A percentile compares a stretch with the other conserved stretches of the same genome.
phyloP scores from a whole-genome alignment of 1,284 basidiomycete species.

The Marasmius tenuissimus region DNA sequence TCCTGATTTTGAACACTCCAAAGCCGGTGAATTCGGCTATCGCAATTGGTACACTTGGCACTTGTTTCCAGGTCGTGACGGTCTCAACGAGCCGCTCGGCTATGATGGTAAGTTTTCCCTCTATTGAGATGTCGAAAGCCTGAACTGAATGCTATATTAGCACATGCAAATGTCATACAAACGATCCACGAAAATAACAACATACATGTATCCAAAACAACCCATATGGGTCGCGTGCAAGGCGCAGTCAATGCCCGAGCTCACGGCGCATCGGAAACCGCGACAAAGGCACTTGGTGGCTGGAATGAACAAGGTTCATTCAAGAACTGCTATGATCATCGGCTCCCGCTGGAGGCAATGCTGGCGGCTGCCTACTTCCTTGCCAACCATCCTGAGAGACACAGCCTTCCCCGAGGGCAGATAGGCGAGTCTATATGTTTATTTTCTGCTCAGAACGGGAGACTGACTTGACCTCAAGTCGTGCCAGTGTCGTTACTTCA shows the following conservation, averaged over 20 bases:
- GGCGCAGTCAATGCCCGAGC: neutral
- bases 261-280: neutral
- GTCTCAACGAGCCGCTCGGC: slow-evolving; percentile 18
- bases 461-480: neutral
- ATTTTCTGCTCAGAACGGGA: no score
- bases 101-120: slow-evolving; percentile 23
- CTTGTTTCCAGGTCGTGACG: slow-evolving; percentile 17
- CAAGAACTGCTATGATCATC: slow-evolving; percentile 13
- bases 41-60: slow-evolving; percentile 23
- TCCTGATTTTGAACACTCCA: slow-evolving; percentile 19
- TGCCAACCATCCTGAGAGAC: slow-evolving; percentile 11
- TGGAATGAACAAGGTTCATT: slow-evolving; percentile 13
- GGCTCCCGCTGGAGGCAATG: slow-evolving; percentile 15
- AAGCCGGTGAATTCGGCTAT: slow-evolving; percentile 19
- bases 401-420: slow-evolving; percentile 13
- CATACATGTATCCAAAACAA: slow-evolving; percentile 10
- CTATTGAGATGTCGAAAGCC: neutral
- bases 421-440: neutral
- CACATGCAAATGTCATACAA: neutral
- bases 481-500: slow-evolving; percentile 11
- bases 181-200: slow-evolving; percentile 10
- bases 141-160: slow-evolving; percentile 5
- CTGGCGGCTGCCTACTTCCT: slow-evolving; percentile 15
- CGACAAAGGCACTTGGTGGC: slow-evolving; percentile 13
- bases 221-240: neutral